Conservation (phyloP, 2,329 filamentous ascomycete genomes). For the Fonsecaea multimorphosa region DNA sequence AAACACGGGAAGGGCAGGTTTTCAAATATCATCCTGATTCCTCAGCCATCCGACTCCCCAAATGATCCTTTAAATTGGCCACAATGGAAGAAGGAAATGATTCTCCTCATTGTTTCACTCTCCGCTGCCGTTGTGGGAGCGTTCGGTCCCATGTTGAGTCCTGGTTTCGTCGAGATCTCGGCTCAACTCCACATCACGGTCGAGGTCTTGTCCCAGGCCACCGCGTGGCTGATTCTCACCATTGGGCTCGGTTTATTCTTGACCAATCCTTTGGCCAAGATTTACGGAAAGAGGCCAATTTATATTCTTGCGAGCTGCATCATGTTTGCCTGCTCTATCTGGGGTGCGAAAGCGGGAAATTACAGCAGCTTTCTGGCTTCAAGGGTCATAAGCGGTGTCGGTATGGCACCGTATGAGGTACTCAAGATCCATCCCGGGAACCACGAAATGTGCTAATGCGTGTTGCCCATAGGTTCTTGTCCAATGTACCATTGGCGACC, state of each 20-base stretch:
- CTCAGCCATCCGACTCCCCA: conserved; percentile 41
- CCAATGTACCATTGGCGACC: conserved; percentile 56
- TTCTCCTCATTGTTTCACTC: conserved; percentile 55
- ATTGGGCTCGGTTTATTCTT: conserved; percentile 49
- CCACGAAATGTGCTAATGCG: neutral
- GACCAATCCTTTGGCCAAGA: conserved; percentile 48
- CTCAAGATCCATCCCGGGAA: conserved; percentile 45
- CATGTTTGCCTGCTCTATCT: conserved; percentile 46
- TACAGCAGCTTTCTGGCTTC: conserved; percentile 50
- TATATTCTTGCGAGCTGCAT: conserved; percentile 48
- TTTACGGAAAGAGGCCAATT: conserved; percentile 53
- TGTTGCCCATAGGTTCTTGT: conserved; percentile 47
- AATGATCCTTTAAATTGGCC: conserved; percentile 44
- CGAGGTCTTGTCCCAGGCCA: conserved; percentile 28
- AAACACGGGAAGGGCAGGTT: conserved; percentile 43
- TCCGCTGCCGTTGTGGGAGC: conserved; percentile 58
- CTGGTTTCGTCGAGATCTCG: conserved; percentile 57
- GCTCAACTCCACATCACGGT: conserved; percentile 36
- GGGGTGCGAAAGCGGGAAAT: conserved; percentile 45
- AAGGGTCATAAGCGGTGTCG: conserved; percentile 53
- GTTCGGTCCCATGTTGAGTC: conserved; percentile 59
- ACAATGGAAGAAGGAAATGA: conserved; percentile 55
- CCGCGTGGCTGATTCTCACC: conserved; percentile 34
- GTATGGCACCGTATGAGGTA: conserved; percentile 50
- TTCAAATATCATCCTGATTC: conserved; percentile 38